Percentiles rank a stretch among this genome's conserved stretches.
These are phyloP conservation scores for Chaetothyriales sp. DNA, from an alignment of 2,329 filamentous ascomycete species.

Conservation along the genomic window DNA sequence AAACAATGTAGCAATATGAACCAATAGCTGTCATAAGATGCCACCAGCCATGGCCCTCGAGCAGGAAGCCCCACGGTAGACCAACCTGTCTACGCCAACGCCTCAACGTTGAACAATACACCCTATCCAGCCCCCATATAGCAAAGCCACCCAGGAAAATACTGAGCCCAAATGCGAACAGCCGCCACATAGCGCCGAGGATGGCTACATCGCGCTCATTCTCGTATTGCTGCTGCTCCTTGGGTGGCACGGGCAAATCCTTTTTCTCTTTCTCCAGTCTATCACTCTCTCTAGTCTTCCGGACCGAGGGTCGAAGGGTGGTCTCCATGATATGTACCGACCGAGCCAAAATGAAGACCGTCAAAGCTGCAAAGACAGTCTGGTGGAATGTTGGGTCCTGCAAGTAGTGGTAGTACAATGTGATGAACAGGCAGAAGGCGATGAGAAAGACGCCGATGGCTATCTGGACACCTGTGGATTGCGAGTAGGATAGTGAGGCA, in stretches of 20 bases:
- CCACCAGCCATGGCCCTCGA: constrained; percentile 65
- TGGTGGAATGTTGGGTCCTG: constrained; percentile 77
- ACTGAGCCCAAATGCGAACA: constrained; percentile 54
- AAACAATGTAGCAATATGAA: constrained; percentile 72
- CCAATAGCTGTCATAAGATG: constrained; percentile 70
- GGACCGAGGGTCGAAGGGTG: constrained; percentile 46
- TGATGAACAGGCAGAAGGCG: constrained; percentile 53
- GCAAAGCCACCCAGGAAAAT: constrained; percentile 63
- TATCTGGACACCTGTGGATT: constrained; percentile 37
- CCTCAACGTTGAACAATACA: constrained; percentile 55
- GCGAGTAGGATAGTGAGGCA: constrained; percentile 61
- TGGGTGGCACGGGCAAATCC: constrained; percentile 28
- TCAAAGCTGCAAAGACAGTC: constrained; percentile 60
- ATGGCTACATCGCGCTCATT: constrained; percentile 45
- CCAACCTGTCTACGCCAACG: constrained; percentile 54
- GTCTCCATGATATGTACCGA: constrained; percentile 67
- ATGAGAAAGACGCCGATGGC: constrained; percentile 46
- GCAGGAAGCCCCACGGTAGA: constrained; percentile 64
- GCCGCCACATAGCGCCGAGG: constrained; percentile 58
- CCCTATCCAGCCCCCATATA: constrained; percentile 68
- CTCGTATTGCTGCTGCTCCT: constrained; percentile 34
- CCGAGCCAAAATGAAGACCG: constrained; percentile 54
- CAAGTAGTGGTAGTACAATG: constrained; percentile 65
- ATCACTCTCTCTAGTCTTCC: constrained; percentile 35
- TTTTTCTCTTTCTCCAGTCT: constrained; percentile 26